Evolutionary conservation across 2,329 filamentous ascomycete genomes (phyloP).

Genomic region (Fusarium graminum): DNA sequence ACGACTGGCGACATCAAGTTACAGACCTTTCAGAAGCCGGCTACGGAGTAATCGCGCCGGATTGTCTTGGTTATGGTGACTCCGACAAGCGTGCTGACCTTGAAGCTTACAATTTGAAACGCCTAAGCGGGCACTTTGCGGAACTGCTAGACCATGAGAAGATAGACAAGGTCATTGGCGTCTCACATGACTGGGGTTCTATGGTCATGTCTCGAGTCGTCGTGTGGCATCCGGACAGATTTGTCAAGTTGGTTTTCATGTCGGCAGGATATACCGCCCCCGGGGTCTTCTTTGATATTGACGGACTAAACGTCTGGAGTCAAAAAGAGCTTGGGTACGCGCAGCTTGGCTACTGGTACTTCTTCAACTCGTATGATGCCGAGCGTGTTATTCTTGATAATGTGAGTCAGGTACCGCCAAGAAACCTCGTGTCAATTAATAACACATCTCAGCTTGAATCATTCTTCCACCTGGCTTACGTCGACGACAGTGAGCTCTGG

Average conservation of each 20-base stretch:
- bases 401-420: background rate
- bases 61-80: constrained; percentile 43
- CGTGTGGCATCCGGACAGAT: constrained; percentile 30
- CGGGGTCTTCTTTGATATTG: constrained; percentile 27
- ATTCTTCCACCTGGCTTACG: constrained; percentile 36
- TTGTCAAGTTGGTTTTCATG: constrained; percentile 24
- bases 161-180: constrained; percentile 22
- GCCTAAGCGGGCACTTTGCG: constrained; percentile 19
- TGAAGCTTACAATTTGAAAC: constrained; percentile 29
- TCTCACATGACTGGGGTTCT: constrained; percentile 40
- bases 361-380: constrained; percentile 39
- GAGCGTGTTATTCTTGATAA: constrained; percentile 13
- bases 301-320: constrained; percentile 23
- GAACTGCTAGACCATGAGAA: constrained; percentile 35
- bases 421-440: rapidly evolving
- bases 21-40: constrained; percentile 26
- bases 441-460: constrained; percentile 32
- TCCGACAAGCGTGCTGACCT: constrained; percentile 32
- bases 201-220: constrained; percentile 25
- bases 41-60: constrained; percentile 36
- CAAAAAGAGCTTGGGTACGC: constrained; percentile 27
- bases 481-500: constrained; percentile 20
- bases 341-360: constrained; percentile 42
- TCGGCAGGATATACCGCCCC: constrained; percentile 25
- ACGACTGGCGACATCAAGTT: constrained; percentile 39